These are phyloP conservation scores for Inosperma sp. DNA, from an alignment of 768 basidiomycete species.

Conservation along the genomic window DNA sequence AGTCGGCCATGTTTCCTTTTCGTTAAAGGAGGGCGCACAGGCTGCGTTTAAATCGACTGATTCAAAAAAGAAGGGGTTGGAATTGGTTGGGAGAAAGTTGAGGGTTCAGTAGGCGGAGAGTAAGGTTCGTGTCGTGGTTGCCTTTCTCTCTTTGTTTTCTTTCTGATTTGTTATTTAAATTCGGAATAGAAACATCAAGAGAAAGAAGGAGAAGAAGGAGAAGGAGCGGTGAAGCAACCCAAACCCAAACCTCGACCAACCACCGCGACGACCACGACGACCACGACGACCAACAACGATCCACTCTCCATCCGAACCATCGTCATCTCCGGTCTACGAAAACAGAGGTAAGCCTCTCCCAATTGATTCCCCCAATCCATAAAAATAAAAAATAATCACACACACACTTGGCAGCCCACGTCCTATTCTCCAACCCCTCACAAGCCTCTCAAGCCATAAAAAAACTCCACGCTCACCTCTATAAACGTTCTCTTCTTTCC, in stretches of 20 bases:
- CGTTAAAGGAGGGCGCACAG: constrained; percentile 84
- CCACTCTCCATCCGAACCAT: constrained; percentile 82
- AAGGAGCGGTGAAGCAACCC: too few species aligned
- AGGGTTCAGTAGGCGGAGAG: constrained; percentile 77
- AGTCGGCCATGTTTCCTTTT: constrained; percentile 94
- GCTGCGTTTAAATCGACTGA: constrained; percentile 60
- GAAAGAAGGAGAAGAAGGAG: constrained; percentile 35
- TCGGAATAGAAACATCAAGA: constrained; percentile 36
- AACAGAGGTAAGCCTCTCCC: constrained; percentile 41
- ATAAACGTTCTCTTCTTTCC: constrained; percentile 83
- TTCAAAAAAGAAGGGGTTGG: constrained; percentile 60
- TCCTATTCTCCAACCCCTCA: constrained; percentile 64
- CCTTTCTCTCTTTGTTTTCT: too few species aligned
- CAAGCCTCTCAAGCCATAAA: constrained; percentile 65
- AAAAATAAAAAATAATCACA: not conserved
- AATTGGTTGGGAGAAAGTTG: constrained; percentile 62
- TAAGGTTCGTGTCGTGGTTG: constrained; percentile 47
- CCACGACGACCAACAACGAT: constrained; percentile 56
- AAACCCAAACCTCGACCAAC: constrained; percentile 36
- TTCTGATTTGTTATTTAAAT: not conserved
- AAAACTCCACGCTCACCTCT: constrained; percentile 89
- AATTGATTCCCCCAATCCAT: not conserved
- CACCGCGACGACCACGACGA: constrained; percentile 27
- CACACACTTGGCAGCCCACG: constrained; percentile 53
- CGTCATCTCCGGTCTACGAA: constrained; percentile 62